Evolutionary conservation across 305 asterid species (phyloP).

Genomic region (Ilex paraguariensis): DNA sequence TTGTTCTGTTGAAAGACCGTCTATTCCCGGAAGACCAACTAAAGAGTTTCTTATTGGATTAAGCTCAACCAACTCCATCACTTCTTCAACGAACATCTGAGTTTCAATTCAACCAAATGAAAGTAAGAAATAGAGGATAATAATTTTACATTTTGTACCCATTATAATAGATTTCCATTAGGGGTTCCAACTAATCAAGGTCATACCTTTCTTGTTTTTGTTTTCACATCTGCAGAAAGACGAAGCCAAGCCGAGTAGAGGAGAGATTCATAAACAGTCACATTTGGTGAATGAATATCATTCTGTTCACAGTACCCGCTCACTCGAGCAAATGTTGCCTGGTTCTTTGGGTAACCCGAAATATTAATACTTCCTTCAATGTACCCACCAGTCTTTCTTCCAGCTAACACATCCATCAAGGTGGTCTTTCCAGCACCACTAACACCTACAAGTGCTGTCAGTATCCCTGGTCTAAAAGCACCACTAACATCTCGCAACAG

Average conservation of each 20-base stretch:
- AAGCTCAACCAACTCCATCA: conserved; percentile 44
- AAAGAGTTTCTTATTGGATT: conserved; percentile 26
- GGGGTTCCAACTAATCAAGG: too few relatives aligned
- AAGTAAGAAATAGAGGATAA: neutral
- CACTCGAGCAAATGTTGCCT: conserved; percentile 32
- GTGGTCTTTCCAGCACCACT: conserved; percentile 49
- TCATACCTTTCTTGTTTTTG: conserved; percentile 22
- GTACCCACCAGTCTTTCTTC: conserved; percentile 35
- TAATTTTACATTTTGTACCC: neutral
- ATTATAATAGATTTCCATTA: neutral
- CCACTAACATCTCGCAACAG: conserved; percentile 31
- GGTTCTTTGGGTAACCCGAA: conserved; percentile 38
- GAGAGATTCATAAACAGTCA: conserved; percentile 38
- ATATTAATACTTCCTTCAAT: conserved; percentile 31
- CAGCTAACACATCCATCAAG: conserved; percentile 44
- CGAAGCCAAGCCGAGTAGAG: conserved; percentile 45
- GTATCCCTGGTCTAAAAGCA: conserved; percentile 38
- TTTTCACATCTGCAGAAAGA: conserved; percentile 32
- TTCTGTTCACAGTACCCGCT: conserved; percentile 45
- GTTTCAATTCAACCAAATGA: conserved; percentile 1
- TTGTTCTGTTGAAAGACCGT: conserved; percentile 54
- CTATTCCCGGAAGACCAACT: conserved; percentile 42
- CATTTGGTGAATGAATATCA: conserved; percentile 37
- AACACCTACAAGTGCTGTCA: conserved; percentile 40
- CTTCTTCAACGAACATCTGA: conserved; percentile 50